phyloP scores from a whole-genome alignment of 2,329 filamentous ascomycete genomes.

The Fusarium paranaense region DNA sequence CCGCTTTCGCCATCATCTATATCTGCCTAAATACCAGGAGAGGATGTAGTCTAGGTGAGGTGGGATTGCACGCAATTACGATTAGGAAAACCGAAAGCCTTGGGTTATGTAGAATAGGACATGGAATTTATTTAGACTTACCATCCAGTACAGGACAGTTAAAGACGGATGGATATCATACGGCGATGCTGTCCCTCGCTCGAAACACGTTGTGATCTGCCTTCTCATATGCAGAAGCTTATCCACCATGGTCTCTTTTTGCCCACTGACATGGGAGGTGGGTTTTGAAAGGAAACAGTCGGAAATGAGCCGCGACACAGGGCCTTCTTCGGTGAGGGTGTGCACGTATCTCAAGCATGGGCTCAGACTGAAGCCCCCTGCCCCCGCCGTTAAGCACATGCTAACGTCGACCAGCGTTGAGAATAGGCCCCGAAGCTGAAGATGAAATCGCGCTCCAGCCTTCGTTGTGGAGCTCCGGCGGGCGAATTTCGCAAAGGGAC shows the following conservation, averaged over 20 bases:
- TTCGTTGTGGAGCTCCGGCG: background rate
- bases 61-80: background rate
- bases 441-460: background rate
- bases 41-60: background rate
- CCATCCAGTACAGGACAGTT: background rate
- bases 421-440: background rate
- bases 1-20: background rate
- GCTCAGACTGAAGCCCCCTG: background rate
- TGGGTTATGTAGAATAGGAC: background rate
- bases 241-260: accelerated
- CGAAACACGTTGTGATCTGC: background rate
- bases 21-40: background rate
- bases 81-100: background rate
- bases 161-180: background rate
- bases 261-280: background rate
- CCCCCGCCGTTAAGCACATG: background rate
- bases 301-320: background rate
- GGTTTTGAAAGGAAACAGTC: accelerated
- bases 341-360: background rate
- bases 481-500: background rate
- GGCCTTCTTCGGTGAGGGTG: background rate
- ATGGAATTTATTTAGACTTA: background rate
- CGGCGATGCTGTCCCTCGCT: background rate
- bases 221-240: background rate
- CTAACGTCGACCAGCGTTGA: background rate